Conservation (phyloP, 2,329 filamentous ascomycete genomes). For the Fusarium oligoseptatum region DNA sequence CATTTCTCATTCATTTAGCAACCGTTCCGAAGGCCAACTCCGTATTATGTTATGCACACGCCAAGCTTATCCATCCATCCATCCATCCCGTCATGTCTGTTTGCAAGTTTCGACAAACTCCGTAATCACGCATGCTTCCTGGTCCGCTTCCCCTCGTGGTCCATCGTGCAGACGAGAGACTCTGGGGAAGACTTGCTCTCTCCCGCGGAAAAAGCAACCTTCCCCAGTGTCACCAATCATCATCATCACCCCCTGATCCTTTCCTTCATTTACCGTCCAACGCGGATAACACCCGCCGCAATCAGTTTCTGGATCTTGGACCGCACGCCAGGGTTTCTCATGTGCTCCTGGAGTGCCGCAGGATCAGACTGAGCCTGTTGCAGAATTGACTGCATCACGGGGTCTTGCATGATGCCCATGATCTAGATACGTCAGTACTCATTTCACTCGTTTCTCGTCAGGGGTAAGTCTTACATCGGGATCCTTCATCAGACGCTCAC, state of each 20-base stretch:
- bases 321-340: slow-evolving; percentile 89
- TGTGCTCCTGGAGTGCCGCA: slow-evolving; percentile 93
- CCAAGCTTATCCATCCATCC: slow-evolving; percentile 33
- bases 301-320: slow-evolving; percentile 95
- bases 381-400: slow-evolving; percentile 96
- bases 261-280: slow-evolving; percentile 63
- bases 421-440: slow-evolving; percentile 67
- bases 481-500: slow-evolving; percentile 89
- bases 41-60: slow-evolving; percentile 46
- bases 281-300: slow-evolving; percentile 89
- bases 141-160: slow-evolving; percentile 25
- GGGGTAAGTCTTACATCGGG: slow-evolving; percentile 78
- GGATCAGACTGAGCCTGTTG: slow-evolving; percentile 97
- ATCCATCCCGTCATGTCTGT: background rate
- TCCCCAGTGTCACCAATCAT: slow-evolving; percentile 21
- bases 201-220: slow-evolving; percentile 26
- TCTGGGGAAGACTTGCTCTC: slow-evolving; percentile 30
- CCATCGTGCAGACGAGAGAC: slow-evolving; percentile 8
- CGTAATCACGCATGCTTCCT: slow-evolving; percentile 34
- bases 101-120: slow-evolving; percentile 31
- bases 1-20: slow-evolving; percentile 51
- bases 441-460: slow-evolving; percentile 1
- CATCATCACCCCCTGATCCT: slow-evolving; percentile 11
- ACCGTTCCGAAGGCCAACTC: slow-evolving; percentile 38
- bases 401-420: slow-evolving; percentile 91